phyloP scores from a whole-genome alignment of 176 grass and related monocot species.

The Ensete glaucum region DNA sequence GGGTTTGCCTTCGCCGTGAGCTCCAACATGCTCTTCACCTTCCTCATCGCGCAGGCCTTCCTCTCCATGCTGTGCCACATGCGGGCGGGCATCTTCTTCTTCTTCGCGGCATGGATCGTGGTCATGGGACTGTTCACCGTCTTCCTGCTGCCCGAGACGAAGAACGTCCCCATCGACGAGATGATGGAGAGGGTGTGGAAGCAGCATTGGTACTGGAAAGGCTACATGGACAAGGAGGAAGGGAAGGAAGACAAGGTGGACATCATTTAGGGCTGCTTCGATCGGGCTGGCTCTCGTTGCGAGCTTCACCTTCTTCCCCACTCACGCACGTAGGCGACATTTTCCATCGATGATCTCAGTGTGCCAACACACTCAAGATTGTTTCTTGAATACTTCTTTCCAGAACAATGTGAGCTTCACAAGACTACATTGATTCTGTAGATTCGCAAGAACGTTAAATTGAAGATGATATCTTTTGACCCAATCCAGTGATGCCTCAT shows the following conservation, averaged over 20 bases:
- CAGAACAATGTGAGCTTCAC: too few relatives aligned
- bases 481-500: too few relatives aligned
- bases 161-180: slow-evolving; percentile 23
- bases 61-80: slow-evolving; percentile 22
- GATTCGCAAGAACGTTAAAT: too few relatives aligned
- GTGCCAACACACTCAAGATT: too few relatives aligned
- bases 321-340: too few relatives aligned
- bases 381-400: too few relatives aligned
- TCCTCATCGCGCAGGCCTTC: slow-evolving; percentile 22
- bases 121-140: not conserved
- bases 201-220: slow-evolving; percentile 20
- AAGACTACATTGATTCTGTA: too few relatives aligned
- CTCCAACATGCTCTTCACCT: slow-evolving; percentile 34
- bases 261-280: not conserved
- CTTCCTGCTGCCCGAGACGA: slow-evolving; percentile 13
- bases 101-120: slow-evolving; percentile 18
- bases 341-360: too few relatives aligned
- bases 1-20: slow-evolving; percentile 13
- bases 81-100: slow-evolving; percentile 22
- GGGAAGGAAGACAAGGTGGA: not conserved
- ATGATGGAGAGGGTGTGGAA: slow-evolving; percentile 21
- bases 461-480: too few relatives aligned
- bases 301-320: too few relatives aligned
- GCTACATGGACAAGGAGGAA: slow-evolving; percentile 4
- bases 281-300: too few relatives aligned